Evolutionary conservation across 768 basidiomycete genomes (phyloP), one percentile per base, ranked within the genome.

Genomic region (Collybiopsis confluens): DNA sequence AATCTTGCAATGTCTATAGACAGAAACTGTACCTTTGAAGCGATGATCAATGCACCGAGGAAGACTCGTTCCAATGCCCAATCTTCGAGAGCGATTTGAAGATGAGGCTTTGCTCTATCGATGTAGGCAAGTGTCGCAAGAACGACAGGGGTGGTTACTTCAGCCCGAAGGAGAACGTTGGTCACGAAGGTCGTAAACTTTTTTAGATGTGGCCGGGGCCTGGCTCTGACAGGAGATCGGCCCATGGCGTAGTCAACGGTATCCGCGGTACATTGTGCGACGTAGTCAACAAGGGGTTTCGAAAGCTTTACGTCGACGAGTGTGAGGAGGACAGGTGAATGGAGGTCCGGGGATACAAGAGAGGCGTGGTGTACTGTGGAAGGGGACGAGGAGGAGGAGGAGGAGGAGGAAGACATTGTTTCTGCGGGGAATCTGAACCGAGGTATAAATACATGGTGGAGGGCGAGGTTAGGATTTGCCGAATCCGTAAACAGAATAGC

Each of bases 51-150:
- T 16, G 91, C 85, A 46, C 92, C 92, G 40, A 95, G 80, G 71
- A 95, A 94, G 26, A 95, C 92, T 38, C 92, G 85, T 69, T 94
- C 91, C 46, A 89, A 77, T 13, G 91, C 92, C 88, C 88, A 90
- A 63, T 89, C 83, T 64, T 90, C 87, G 57, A 88, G 73, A 11
- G 86, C 86, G 59, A 90, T 90, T 63, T 88, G 85, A 38, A 92
- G 76, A 66, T 90, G 86, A 3, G 86, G 86, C 59, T 85, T 84
- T 2, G 89, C 86, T 51, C 90, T 73, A 69, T 83, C 73, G 64
- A 91, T 84, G 68, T 91, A 92, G 64, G 85, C 85, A 51, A 90
- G 81, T 6, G 88, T 68, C 24, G 80, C 81, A 53, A 91, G 77
- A 62, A 90, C 67, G 43, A 82, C 83, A 38, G 88, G 77, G 42